Base-by-base conservation (phyloP, 208 protist genomes). In the Jaenimonas drosophilae region DNA sequence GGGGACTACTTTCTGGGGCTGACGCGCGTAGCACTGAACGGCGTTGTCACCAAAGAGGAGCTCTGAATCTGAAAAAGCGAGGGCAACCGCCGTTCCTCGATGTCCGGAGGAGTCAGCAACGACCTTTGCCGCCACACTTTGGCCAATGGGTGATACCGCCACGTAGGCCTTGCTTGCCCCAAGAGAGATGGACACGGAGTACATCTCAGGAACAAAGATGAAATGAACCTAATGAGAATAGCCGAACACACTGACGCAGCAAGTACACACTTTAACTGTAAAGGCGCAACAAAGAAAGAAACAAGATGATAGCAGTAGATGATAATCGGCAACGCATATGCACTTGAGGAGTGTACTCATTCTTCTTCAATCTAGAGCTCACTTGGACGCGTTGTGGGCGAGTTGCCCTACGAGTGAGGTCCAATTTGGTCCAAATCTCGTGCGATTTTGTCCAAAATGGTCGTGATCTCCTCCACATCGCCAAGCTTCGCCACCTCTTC, bases 121-220 rank as follows among this genome's bases (percentile, higher is more conserved):
- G 16, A 94, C 59, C 38, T 63, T 62, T n/a, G n/a, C n/a, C n/a
- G n/a, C n/a, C n/a, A n/a, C n/a, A n/a, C n/a, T n/a, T n/a, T n/a
- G n/a, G n/a, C n/a, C n/a, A n/a, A n/a, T n/a, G 0, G 56, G 55
- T 2, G 79, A 58, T 12, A 93, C 75, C 1, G 80, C 45, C 0
- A 93, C 80, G 48, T 78, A 73, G 37, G 77, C 72, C 49, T 69
- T 93, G 12, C 59, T 76, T 7, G 73, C 70, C 14, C 85, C 85
- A 24, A 93, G 65, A 0, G 85, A 93, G 49, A 93, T 81, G 37
- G 62, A 73, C 1, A 93, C 75, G n/a, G 80, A 76, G 54, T 82
- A 79, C 75, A 86, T 86, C 7, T 27, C 26, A 28, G n/a, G n/a
- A n/a, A n/a, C n/a, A n/a, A n/a, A n/a, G n/a, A n/a, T n/a, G n/a